Base-by-base conservation (phyloP, 1,284 basidiomycete species). In the Boletus calvinii region DNA sequence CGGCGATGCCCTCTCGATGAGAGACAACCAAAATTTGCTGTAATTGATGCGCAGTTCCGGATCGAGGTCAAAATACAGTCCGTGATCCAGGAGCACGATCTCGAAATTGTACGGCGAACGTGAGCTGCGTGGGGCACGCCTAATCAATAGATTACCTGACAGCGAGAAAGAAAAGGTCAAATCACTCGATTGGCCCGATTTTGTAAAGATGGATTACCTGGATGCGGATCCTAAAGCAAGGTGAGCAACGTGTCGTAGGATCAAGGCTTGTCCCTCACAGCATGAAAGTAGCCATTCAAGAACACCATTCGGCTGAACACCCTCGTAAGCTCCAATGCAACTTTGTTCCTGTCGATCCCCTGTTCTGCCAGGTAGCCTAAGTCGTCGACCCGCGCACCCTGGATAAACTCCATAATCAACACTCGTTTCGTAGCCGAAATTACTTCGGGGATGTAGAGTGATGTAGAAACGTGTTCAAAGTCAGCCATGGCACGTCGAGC, bases 221-320 rank as follows among this genome's bases (percentile, higher is more conserved):
- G 84, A 67, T 91, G 88, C 18, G 89, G 88, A 62, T 90, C 88
- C 86, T 88, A 59, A 12, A 46, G 48, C 48, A 50, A 45, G 42
- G 24, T 55, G 37, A 51, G 57, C 36, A 36, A 47, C 11, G 15
- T 35, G 20, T 35, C 11, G 36, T 22, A 17, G 30, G 1, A 44
- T 36, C 10, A 53, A 44, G 17, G 30, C 13, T 15, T 35, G 20
- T 41, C 37, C 72, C 84, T 65, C 63, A 88, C 90, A 31, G 84
- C 90, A 73, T 92, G 89, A 68, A 92, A 92, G 80, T 85, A 94
- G 34, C 96, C 96, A 67, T 98, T 92, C 36, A 98, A 70, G 65
- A 98, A 98, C 18, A 99, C 92, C 97, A 99, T 99, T 65, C 87
- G 88, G 44, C 86, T 90, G 65, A 98, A 98, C 65, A 96, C 92